phyloP scores from a whole-genome alignment of 345 rosid genomes.

The Gossypioides kirkii region DNA sequence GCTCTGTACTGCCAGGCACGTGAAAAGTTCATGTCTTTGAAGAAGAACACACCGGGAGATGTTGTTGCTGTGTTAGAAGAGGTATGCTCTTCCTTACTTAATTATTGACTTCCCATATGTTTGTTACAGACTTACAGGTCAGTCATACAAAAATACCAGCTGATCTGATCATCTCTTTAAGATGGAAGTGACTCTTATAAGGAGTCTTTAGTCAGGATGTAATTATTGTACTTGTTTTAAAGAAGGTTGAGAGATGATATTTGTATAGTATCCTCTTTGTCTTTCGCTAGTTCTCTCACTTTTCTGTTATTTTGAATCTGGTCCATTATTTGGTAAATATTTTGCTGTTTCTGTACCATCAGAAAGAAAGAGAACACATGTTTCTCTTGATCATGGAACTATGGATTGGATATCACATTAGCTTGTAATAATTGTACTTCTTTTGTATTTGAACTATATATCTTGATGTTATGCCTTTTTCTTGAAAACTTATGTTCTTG shows the following conservation, averaged over 20 bases:
- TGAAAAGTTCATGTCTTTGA: conserved; percentile 77
- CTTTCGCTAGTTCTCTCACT: not conserved
- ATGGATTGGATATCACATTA: not conserved
- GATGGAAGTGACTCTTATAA: too few species aligned
- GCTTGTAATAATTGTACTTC: not conserved
- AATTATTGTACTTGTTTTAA: not conserved
- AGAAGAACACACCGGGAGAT: conserved; percentile 68
- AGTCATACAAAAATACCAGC: too few species aligned
- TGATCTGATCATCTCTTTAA: too few species aligned
- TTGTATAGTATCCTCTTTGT: not conserved
- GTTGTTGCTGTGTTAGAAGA: conserved; percentile 78
- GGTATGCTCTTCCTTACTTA: conserved; percentile 34
- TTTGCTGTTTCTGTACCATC: not conserved
- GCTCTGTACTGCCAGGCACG: conserved; percentile 55
- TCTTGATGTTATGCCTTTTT: not conserved
- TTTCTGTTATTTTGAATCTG: not conserved
- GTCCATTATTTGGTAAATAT: not conserved
- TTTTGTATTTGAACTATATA: conserved; percentile 1
- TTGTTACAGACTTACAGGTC: too few species aligned
- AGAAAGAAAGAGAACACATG: not conserved
- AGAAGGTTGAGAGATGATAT: not conserved
- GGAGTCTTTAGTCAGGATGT: too few species aligned
- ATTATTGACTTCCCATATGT: conserved; percentile 3
- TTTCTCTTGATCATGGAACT: not conserved
- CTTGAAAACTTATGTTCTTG: not conserved